Evolutionary conservation across 1,139 yeast species (phyloP).

Genomic region (Taphrina communis): DNA sequence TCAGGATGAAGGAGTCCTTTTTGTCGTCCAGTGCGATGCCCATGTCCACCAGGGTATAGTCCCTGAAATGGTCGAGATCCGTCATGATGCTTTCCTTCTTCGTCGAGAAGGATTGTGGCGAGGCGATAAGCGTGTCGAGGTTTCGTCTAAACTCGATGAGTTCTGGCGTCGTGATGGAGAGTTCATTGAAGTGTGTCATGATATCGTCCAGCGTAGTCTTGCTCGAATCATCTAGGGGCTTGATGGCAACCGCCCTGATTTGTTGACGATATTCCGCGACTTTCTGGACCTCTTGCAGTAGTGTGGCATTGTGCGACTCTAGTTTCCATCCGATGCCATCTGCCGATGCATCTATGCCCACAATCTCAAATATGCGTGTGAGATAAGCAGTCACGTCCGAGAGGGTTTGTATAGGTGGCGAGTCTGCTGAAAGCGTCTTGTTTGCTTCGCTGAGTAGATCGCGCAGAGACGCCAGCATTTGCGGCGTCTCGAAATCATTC

Average conservation of each 20-base stretch:
- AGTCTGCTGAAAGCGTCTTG: constrained; percentile 10
- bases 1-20: constrained; percentile 68
- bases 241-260: constrained; percentile 13
- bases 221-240: neutral
- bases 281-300: constrained; percentile 13
- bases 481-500: constrained; percentile 38
- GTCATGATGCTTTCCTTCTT: constrained; percentile 58
- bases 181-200: neutral
- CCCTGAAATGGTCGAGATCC: constrained; percentile 65
- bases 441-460: constrained; percentile 35
- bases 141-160: constrained; percentile 8
- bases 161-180: constrained; percentile 15
- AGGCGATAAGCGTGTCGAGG: constrained; percentile 1
- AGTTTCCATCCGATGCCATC: constrained; percentile 30
- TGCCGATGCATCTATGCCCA: constrained; percentile 32
- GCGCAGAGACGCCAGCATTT: constrained; percentile 25
- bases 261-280: constrained; percentile 25
- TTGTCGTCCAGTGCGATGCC: constrained; percentile 89
- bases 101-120: neutral
- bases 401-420: constrained; percentile 5
- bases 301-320: constrained; percentile 6
- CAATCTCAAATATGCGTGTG: constrained; percentile 19
- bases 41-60: constrained; percentile 67
- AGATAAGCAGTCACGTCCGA: constrained; percentile 10
- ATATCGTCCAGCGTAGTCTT: neutral